These are phyloP conservation scores for Pugionium cornutum DNA, from an alignment of 345 rosid species.

Conservation along the genomic window DNA sequence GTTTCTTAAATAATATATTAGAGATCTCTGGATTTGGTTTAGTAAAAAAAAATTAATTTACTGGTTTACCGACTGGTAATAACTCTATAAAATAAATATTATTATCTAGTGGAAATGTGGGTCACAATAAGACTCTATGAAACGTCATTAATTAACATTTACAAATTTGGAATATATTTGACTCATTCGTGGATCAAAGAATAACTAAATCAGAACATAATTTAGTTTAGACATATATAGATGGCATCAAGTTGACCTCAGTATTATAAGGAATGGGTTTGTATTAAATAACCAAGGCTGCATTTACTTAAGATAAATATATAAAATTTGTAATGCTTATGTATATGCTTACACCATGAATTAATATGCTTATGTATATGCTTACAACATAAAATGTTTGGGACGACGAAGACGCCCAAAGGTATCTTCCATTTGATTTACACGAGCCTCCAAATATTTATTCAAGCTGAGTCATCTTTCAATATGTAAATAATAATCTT, in stretches of 20 bases:
- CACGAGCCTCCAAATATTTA: constrained; percentile 26
- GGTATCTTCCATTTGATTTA: constrained; percentile 25
- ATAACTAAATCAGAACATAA: constrained; percentile 16
- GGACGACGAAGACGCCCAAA: constrained; percentile 9
- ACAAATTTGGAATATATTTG: constrained; percentile 21
- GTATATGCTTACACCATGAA: constrained; percentile 25
- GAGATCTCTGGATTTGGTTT: no score
- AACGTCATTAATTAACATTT: constrained; percentile 23
- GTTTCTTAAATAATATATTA: no score
- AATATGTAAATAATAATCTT: not conserved
- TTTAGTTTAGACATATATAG: constrained; percentile 28
- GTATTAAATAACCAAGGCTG: constrained; percentile 28
- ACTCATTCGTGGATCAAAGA: not conserved
- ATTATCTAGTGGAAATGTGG: not conserved
- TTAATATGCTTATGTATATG: constrained; percentile 9
- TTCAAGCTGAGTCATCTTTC: constrained; percentile 28
- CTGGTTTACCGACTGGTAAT: no score
- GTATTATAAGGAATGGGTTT: constrained; percentile 11
- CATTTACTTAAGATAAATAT: constrained; percentile 36
- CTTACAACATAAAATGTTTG: constrained; percentile 6
- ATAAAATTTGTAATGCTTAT: constrained; percentile 33
- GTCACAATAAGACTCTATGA: constrained; percentile 24
- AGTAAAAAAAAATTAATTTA: no score
- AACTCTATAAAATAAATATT: no score
- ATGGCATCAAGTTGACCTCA: constrained; percentile 28